Base-by-base conservation (phyloP, 225 moss, liverwort and hornwort species). In the Marchantia paleacea region DNA sequence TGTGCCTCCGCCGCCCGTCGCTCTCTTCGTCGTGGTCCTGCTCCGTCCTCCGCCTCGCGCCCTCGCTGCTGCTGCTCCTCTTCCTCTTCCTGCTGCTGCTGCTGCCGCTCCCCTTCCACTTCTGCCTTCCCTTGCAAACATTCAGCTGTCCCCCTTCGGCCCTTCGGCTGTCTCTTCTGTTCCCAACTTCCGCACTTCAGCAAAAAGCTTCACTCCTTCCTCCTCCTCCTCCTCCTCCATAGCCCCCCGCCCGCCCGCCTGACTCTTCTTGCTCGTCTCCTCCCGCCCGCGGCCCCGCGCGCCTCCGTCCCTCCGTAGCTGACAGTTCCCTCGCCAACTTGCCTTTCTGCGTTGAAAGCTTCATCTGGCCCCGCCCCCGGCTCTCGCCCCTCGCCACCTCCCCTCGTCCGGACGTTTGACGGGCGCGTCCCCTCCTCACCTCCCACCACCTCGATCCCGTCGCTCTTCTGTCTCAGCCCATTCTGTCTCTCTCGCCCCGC, bases 391-490 rank as follows among this genome's bases (percentile, higher is more conserved):
- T 10, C 67, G 18, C 47, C 48, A 2, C 47, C 10, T 70, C 69
- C 47, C 18, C 47, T 49, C 69, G 39, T 48, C 69, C 48, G 29
- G 69, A 70, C 69, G 69, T 70, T 70, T 70, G 69, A 70, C 69
- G 69, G 47, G 69, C 69, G 29, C 28, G 12, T n/a, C n/a, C 26
- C 29, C 15, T 11, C 25, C 64, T 13, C 69, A n/a, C n/a, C n/a
- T n/a, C n/a, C n/a, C n/a, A n/a, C n/a, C n/a, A n/a, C 55, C 55
- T 8, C 15, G 55, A 55, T 55, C 55, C 55, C 8, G 55, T 55
- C 55, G 55, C 55, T 55, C 55, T 55, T 8, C 55, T 55, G 55
- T 8, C 55, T 55, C 55, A 15, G 55, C 55, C 55, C 15, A 55
- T n/a, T 16, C 39, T 12, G 28, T 4, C 31, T 19, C 47, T 16